Conservation (phyloP, 495 filamentous ascomycete species). For the Chaetomium tenue region DNA sequence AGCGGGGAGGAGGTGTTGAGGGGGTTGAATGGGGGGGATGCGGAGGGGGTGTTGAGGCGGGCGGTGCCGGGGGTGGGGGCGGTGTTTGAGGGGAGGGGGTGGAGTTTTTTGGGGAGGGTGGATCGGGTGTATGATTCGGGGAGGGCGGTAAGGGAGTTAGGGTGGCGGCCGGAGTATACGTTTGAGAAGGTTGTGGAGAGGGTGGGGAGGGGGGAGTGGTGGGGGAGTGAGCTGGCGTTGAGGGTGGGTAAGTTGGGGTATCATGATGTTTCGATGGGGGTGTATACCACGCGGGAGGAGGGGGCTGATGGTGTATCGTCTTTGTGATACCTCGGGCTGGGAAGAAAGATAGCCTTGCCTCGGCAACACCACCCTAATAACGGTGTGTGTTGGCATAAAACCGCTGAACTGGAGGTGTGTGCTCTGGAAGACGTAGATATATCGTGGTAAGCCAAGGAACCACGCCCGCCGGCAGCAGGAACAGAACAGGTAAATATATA, state of each 20-base stretch:
- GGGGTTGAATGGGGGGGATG: slow-evolving; percentile 18
- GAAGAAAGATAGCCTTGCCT: too few species aligned
- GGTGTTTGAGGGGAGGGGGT: slow-evolving; percentile 29
- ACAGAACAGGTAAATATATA: too few species aligned
- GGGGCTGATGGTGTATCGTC: background rate
- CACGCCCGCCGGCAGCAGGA: too few species aligned
- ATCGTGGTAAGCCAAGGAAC: too few species aligned
- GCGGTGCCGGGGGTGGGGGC: slow-evolving; percentile 9
- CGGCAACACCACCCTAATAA: too few species aligned
- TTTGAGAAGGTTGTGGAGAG: slow-evolving; percentile 28
- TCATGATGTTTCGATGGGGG: slow-evolving; percentile 30
- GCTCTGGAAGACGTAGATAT: too few species aligned
- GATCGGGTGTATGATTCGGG: slow-evolving; percentile 37
- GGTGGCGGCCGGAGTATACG: slow-evolving; percentile 33
- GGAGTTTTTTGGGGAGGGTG: slow-evolving; percentile 28
- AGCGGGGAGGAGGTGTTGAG: slow-evolving; percentile 12
- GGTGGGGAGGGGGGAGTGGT: slow-evolving; percentile 29
- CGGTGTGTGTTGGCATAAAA: too few species aligned
- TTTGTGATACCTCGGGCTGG: too few species aligned
- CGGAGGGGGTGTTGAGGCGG: slow-evolving; percentile 9
- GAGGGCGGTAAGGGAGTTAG: slow-evolving; percentile 28
- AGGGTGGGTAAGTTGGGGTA: slow-evolving; percentile 35
- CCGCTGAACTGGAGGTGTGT: too few species aligned
- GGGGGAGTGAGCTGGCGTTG: slow-evolving; percentile 31
- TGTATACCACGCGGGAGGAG: slow-evolving; percentile 30